phyloP scores from a whole-genome alignment of 805 yeast genomes.

The Ogataea zsoltii region DNA sequence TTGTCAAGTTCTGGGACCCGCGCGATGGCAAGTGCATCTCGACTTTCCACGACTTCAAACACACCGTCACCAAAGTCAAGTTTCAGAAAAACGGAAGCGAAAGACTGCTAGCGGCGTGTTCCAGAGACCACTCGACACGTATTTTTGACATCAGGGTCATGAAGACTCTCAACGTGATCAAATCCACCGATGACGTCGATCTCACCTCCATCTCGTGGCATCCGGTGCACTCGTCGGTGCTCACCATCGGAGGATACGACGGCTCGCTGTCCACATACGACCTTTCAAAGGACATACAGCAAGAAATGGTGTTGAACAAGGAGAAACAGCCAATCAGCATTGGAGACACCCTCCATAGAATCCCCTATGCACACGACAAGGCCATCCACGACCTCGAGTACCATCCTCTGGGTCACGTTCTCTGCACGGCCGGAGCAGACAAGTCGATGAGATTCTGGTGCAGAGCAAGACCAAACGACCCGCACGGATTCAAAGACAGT shows the following conservation, averaged over 20 bases:
- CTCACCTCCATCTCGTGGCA: constrained; percentile 89
- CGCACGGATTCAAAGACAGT: constrained; percentile 76
- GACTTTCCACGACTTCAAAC: constrained; percentile 89
- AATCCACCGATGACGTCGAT: constrained; percentile 77
- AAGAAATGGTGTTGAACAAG: constrained; percentile 23
- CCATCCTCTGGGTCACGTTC: constrained; percentile 90
- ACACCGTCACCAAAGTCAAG: constrained; percentile 81
- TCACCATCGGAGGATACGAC: constrained; percentile 86
- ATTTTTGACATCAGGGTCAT: constrained; percentile 85
- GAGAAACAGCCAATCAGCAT: constrained; percentile 28
- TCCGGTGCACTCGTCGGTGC: constrained; percentile 76
- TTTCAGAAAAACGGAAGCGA: constrained; percentile 77
- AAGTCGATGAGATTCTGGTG: constrained; percentile 93
- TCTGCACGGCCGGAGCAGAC: constrained; percentile 93
- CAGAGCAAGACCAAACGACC: constrained; percentile 87
- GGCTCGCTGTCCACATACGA: constrained; percentile 82
- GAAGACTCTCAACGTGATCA: constrained; percentile 70
- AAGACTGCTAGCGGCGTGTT: constrained; percentile 76
- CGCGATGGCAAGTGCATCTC: constrained; percentile 70
- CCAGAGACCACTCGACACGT: constrained; percentile 85
- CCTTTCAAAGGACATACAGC: constrained; percentile 53
- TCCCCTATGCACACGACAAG: constrained; percentile 93
- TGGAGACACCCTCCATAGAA: constrained; percentile 44
- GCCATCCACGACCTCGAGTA: constrained; percentile 88
- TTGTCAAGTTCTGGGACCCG: constrained; percentile 96